Evolutionary conservation across 1,139 yeast species (phyloP).

Genomic region (Lodderomyces margitis): DNA sequence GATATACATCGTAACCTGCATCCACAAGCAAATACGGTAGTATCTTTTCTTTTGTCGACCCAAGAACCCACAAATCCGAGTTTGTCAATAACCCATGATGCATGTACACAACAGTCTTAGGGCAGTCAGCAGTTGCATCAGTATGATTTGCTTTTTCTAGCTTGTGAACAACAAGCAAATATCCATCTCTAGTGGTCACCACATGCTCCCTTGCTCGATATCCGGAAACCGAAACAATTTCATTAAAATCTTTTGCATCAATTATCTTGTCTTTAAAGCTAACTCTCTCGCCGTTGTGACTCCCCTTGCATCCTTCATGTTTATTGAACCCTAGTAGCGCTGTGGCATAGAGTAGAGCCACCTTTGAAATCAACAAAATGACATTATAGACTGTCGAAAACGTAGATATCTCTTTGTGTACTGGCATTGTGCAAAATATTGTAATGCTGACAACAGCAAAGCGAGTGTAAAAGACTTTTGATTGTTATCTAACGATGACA

Average conservation of each 20-base stretch:
- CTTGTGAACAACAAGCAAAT: slow-evolving; percentile 41
- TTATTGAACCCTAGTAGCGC: background rate
- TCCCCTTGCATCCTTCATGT: background rate
- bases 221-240: slow-evolving; percentile 62
- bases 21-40: slow-evolving; percentile 31
- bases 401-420: slow-evolving; percentile 13
- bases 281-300: background rate
- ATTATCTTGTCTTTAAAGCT: slow-evolving; percentile 8
- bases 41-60: slow-evolving; percentile 31
- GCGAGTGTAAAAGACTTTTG: too few relatives aligned
- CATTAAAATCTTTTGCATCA: slow-evolving; percentile 42
- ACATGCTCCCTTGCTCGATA: slow-evolving; percentile 71
- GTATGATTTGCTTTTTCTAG: slow-evolving; percentile 17
- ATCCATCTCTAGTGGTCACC: slow-evolving; percentile 49
- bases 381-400: slow-evolving; percentile 12
- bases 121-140: background rate
- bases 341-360: slow-evolving; percentile 7
- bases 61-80: slow-evolving; percentile 44
- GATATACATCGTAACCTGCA: slow-evolving; percentile 37
- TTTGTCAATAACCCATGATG: slow-evolving; percentile 50
- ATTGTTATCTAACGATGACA: too few relatives aligned
- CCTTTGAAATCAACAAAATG: slow-evolving; percentile 8
- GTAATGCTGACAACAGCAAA: too few relatives aligned
- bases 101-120: slow-evolving; percentile 33
- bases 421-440: slow-evolving; percentile 11